These are phyloP conservation scores for Kwoniella bestiolae DNA, from an alignment of 768 basidiomycete species.

Conservation along the genomic window DNA sequence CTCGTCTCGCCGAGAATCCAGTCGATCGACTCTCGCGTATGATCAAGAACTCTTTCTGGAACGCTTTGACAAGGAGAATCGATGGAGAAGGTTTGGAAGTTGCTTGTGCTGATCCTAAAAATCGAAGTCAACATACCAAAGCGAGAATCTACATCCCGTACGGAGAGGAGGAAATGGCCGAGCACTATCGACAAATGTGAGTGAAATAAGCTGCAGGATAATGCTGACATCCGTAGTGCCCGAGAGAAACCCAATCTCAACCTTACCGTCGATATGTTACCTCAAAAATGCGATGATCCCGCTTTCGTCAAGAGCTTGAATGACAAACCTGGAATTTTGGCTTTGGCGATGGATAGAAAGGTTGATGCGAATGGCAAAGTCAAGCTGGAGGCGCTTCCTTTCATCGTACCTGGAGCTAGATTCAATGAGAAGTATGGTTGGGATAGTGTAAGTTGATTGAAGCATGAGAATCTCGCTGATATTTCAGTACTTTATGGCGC, in stretches of 20 bases:
- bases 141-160: constrained; percentile 95
- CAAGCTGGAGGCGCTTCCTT: constrained; percentile 90
- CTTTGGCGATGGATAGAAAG: constrained; percentile 75
- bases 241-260: constrained; percentile 90
- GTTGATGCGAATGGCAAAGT: constrained; percentile 65
- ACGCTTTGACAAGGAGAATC: constrained; percentile 91
- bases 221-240: constrained; percentile 59
- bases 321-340: constrained; percentile 88
- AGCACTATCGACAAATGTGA: constrained; percentile 86
- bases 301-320: constrained; percentile 89
- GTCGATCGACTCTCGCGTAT: constrained; percentile 95
- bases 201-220: constrained; percentile 14
- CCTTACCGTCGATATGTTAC: constrained; percentile 88
- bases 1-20: constrained; percentile 95
- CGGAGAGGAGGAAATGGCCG: constrained; percentile 89
- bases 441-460: constrained; percentile 47
- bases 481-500: constrained; percentile 52
- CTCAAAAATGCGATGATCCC: constrained; percentile 82
- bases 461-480: constrained; percentile 21
- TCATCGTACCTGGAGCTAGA: constrained; percentile 82
- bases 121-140: constrained; percentile 83
- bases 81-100: constrained; percentile 97
- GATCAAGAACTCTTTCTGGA: constrained; percentile 99
- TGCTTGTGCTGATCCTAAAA: constrained; percentile 97
- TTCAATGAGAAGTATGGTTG: constrained; percentile 58